Percentiles rank a stretch among this genome's conserved stretches.
Conservation (phyloP, 768 basidiomycete species). For the Clathrus columnatus region DNA sequence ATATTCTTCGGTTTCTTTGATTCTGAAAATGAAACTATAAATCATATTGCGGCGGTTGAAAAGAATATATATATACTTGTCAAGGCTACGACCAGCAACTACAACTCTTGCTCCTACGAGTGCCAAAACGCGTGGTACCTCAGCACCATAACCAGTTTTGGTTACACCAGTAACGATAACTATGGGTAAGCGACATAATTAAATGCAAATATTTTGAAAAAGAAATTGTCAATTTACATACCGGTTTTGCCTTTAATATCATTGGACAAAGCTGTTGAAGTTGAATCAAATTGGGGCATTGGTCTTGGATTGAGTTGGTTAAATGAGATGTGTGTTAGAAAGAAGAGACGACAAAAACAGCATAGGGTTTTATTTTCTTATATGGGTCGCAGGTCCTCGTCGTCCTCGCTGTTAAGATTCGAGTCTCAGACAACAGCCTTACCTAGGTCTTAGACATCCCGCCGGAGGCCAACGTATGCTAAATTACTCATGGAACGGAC, state of each 20-base stretch:
- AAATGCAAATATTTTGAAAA: no score
- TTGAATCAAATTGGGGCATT: background rate
- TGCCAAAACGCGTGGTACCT: background rate
- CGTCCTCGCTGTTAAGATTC: no score
- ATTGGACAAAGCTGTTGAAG: background rate
- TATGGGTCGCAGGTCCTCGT: no score
- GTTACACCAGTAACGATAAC: background rate
- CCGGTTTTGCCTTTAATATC: background rate
- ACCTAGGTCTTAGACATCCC: no score
- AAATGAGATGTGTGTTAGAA: no score
- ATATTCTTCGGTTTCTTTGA: background rate
- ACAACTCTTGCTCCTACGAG: background rate
- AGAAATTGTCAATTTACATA: background rate
- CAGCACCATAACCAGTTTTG: background rate
- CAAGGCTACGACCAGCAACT: background rate
- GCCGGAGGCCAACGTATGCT: no score
- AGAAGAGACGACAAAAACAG: no score
- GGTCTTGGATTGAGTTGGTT: no score
- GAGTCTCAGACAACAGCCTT: no score
- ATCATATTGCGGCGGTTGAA: background rate
- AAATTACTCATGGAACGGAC: no score
- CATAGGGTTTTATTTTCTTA: no score
- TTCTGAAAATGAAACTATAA: background rate
- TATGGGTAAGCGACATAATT: no score
- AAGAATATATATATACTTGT: background rate